Percentiles rank a stretch among this genome's conserved stretches.
phyloP scores from a whole-genome alignment of 805 yeast species.

The Saturnispora hagleri region DNA sequence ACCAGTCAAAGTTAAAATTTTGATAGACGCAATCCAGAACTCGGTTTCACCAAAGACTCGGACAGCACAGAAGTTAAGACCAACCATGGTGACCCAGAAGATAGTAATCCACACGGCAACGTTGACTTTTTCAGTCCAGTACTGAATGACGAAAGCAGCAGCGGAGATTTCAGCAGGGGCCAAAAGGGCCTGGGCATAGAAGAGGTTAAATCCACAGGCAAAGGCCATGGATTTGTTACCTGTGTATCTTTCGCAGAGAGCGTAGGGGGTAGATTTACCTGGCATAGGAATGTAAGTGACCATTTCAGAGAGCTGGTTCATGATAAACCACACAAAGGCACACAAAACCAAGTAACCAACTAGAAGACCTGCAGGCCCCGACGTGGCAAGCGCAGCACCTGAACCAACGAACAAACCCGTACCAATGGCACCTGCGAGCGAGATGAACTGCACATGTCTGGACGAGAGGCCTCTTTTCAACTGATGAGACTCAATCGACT shows the following conservation, averaged over 20 bases:
- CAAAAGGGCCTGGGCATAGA: constrained; percentile 41
- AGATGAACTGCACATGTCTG: constrained; percentile 54
- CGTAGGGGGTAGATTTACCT: constrained; percentile 59
- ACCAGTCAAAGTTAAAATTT: constrained; percentile 56
- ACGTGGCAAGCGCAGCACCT: constrained; percentile 31
- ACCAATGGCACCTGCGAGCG: constrained; percentile 67
- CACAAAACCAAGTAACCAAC: constrained; percentile 57
- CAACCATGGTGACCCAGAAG: constrained; percentile 38
- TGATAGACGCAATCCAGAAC: constrained; percentile 59
- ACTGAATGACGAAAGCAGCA: constrained; percentile 51
- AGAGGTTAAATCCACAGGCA: constrained; percentile 42
- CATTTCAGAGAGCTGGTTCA: constrained; percentile 60
- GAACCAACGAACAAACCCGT: constrained; percentile 48
- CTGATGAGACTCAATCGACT: not conserved
- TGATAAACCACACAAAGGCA: constrained; percentile 53
- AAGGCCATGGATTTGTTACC: constrained; percentile 50
- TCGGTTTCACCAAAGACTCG: constrained; percentile 44
- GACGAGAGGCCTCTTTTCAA: constrained; percentile 33
- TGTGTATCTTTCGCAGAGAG: constrained; percentile 26
- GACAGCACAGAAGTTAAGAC: constrained; percentile 44
- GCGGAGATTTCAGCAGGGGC: constrained; percentile 59
- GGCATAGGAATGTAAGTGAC: constrained; percentile 53
- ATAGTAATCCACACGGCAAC: constrained; percentile 55
- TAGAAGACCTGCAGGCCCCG: constrained; percentile 37
- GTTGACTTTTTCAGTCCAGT: constrained; percentile 48